Evolutionary conservation across 2,329 filamentous ascomycete genomes (phyloP).

Genomic region (Colletotrichum filicis): DNA sequence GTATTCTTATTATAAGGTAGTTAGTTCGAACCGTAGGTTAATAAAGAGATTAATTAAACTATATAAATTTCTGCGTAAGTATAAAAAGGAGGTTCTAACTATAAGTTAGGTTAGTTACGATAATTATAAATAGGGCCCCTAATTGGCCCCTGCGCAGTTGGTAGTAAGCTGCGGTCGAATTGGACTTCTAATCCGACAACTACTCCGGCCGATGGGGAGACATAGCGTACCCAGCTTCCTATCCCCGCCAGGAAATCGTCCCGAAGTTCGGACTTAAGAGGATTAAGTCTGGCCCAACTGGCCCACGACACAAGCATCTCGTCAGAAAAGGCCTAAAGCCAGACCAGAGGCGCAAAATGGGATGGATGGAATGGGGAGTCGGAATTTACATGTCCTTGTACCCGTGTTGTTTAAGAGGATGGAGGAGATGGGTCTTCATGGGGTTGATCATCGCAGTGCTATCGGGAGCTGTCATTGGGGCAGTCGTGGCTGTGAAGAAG

Average conservation of each 20-base stretch:
- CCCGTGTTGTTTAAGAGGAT: slow-evolving; percentile 47
- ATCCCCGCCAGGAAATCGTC: slow-evolving; percentile 45
- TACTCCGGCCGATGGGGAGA: slow-evolving; percentile 48
- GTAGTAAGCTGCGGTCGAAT: too few species aligned
- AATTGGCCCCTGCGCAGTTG: too few species aligned
- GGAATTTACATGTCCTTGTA: slow-evolving; percentile 43
- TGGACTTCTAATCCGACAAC: too few species aligned
- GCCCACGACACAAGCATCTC: slow-evolving; percentile 46
- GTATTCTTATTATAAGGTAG: too few species aligned
- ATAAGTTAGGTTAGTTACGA: too few species aligned
- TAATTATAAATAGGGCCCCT: too few species aligned
- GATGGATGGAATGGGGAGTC: slow-evolving; percentile 44
- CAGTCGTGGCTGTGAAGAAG: slow-evolving; percentile 26
- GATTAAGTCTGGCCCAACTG: slow-evolving; percentile 45
- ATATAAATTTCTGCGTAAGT: too few species aligned
- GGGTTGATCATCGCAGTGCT: slow-evolving; percentile 33
- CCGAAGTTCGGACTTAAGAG: slow-evolving; percentile 46
- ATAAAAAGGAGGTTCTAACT: too few species aligned
- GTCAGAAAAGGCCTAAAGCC: slow-evolving; percentile 46
- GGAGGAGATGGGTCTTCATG: slow-evolving; percentile 44
- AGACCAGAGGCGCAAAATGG: slow-evolving; percentile 37
- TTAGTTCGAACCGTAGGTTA: too few species aligned
- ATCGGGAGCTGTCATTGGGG: background rate
- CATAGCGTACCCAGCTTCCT: slow-evolving; percentile 41
- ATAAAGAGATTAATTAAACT: too few species aligned